Percentiles rank a stretch among this genome's conserved stretches.
phyloP scores from a whole-genome alignment of 768 basidiomycete species.

The Mycena venus region DNA sequence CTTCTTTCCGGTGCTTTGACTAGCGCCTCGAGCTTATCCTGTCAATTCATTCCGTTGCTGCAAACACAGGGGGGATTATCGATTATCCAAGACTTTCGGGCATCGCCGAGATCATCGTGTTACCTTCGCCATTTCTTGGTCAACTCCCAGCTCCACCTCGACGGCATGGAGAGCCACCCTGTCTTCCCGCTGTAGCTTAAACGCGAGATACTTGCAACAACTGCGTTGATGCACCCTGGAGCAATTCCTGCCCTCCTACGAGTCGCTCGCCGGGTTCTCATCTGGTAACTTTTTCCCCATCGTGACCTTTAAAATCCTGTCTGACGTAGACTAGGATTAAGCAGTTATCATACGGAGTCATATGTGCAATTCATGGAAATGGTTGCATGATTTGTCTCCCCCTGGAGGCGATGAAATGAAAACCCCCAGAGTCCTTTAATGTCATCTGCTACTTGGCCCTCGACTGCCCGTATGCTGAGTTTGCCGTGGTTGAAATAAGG shows the following conservation, averaged over 20 bases:
- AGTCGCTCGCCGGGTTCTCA: not conserved
- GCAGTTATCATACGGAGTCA: not conserved
- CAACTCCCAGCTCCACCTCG: no score
- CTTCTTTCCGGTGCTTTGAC: no score
- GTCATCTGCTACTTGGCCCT: no score
- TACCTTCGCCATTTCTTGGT: no score
- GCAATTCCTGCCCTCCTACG: not conserved
- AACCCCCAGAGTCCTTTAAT: not conserved
- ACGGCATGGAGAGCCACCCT: not conserved
- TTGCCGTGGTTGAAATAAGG: no score
- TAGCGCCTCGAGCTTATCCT: no score
- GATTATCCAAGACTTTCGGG: no score
- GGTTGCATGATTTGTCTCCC: not conserved
- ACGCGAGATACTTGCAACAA: not conserved
- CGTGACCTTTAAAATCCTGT: not conserved
- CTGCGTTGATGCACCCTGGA: not conserved
- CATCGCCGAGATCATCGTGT: no score
- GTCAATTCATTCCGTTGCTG: no score
- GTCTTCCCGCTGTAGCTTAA: not conserved
- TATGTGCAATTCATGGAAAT: not conserved
- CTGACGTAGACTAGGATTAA: not conserved
- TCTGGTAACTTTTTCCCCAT: not conserved
- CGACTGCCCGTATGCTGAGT: no score
- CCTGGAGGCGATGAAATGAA: not conserved
- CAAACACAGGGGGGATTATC: no score